phyloP scores from a whole-genome alignment of 495 filamentous ascomycete genomes.

The Penicillium cinerascens region DNA sequence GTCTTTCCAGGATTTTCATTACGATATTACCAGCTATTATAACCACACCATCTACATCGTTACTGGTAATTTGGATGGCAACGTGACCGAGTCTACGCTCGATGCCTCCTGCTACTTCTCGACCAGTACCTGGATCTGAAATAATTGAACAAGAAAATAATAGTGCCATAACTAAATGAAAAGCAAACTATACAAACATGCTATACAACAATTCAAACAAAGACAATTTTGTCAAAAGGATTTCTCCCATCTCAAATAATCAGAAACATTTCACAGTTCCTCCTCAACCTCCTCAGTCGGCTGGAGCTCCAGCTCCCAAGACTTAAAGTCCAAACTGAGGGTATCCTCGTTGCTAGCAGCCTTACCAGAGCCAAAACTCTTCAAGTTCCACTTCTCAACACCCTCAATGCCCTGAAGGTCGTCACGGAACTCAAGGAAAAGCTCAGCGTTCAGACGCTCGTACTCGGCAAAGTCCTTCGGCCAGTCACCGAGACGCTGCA shows the following conservation, averaged over 20 bases:
- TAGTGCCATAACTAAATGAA: background rate
- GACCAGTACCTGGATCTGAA: too few relatives aligned
- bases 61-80: too few relatives aligned
- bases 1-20: too few relatives aligned
- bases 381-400: constrained; percentile 38
- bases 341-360: constrained; percentile 17
- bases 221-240: background rate
- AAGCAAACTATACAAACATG: background rate
- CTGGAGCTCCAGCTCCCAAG: constrained; percentile 22
- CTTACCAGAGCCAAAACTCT: constrained; percentile 34
- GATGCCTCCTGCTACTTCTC: too few relatives aligned
- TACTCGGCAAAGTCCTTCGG: constrained; percentile 40
- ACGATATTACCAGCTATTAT: too few relatives aligned
- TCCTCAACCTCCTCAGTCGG: constrained; percentile 18
- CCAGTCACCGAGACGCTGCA: constrained; percentile 39
- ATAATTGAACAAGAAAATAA: background rate
- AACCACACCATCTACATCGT: too few relatives aligned
- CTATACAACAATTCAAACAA: background rate
- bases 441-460: constrained; percentile 16
- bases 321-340: constrained; percentile 11
- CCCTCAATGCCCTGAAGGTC: constrained; percentile 33
- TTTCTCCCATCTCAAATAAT: background rate
- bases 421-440: constrained; percentile 19
- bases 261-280: constrained; percentile 11
- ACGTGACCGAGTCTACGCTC: too few relatives aligned